Base-by-base conservation (phyloP, 116 monocot species). In the Dioscorea cayenensis region DNA sequence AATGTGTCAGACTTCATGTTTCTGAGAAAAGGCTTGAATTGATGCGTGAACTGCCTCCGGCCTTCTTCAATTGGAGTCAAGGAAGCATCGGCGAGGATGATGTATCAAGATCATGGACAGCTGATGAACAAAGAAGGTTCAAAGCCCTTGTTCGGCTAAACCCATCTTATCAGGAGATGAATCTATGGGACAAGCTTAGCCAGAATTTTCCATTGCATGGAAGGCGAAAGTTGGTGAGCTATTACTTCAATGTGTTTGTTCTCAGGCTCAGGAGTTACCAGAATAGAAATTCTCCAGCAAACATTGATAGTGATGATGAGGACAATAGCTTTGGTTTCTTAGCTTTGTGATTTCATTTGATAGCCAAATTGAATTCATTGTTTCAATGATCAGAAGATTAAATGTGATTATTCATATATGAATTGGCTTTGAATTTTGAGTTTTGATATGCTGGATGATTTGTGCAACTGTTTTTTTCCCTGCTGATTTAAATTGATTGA, bases 181-280 rank as follows among this genome's bases (percentile, higher is more conserved):
- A 69, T n/a, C 88, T 90, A 19, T 93, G 86, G 93, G 63, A 78
- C 13, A 50, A 77, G 21, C 81, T 94, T 55, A 72, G 36, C 21
- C 6, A 13, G 8, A 36, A 49, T n/a, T 91, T 99, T 70, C 79
- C 82, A 55, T 71, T 4, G 11, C 89, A 80, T 62, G 71, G 75
- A 14, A 88, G 67, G 66, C 68, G 80, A 66, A 74, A 50, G 25
- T 67, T 99, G 38, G 86, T 91, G 37, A 94, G 87, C 78, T 99
- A 99, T 74, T 99, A 94, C 70, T 91, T 90, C 79, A 91, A 99
- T 70, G 94, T 93, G 16, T 94, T 89, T 64, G 64, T 89, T 61
- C 72, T 94, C 36, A 75, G 79, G 28, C 75, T 86, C 43, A 79
- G 90, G 63, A 68, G 86, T 63, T 91, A 91, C 72, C 99, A 99